Conservation (phyloP, 371 early-diverging fungal genomes). For the Batkoa obscura region DNA sequence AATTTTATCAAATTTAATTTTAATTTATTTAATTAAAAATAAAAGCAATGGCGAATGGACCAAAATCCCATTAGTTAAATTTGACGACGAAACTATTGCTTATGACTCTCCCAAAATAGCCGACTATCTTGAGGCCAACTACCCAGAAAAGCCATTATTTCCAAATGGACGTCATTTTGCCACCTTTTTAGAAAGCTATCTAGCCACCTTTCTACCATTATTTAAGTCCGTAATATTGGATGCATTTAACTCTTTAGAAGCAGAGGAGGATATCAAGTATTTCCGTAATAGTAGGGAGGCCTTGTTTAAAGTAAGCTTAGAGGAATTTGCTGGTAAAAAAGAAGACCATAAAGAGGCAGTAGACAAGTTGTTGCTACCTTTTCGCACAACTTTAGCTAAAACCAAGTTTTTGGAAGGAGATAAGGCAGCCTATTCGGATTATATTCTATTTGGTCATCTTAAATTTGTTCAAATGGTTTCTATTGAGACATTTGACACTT, state of each 20-base stretch:
- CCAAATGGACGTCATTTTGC: neutral
- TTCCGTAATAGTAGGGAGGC: neutral
- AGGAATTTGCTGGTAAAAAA: neutral
- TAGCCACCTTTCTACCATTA: neutral
- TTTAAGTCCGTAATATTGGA: neutral
- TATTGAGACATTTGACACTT: neutral
- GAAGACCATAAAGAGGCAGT: neutral
- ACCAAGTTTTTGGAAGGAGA: neutral
- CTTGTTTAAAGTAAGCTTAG: neutral
- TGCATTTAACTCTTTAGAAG: neutral
- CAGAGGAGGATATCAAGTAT: neutral
- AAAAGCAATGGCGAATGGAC: neutral
- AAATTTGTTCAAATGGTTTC: neutral
- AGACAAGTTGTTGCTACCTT: neutral
- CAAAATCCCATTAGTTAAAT: neutral
- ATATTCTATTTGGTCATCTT: neutral
- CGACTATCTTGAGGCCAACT: neutral
- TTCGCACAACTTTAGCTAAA: neutral
- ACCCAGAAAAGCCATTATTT: neutral
- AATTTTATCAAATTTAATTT: neutral
- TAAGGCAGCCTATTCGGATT: neutral
- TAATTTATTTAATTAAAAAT: neutral
- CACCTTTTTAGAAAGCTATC: neutral
- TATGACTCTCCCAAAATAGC: neutral
- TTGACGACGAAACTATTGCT: neutral